Conservation (phyloP, 2,329 filamentous ascomycete genomes). For the Aspergillus caelatus region DNA sequence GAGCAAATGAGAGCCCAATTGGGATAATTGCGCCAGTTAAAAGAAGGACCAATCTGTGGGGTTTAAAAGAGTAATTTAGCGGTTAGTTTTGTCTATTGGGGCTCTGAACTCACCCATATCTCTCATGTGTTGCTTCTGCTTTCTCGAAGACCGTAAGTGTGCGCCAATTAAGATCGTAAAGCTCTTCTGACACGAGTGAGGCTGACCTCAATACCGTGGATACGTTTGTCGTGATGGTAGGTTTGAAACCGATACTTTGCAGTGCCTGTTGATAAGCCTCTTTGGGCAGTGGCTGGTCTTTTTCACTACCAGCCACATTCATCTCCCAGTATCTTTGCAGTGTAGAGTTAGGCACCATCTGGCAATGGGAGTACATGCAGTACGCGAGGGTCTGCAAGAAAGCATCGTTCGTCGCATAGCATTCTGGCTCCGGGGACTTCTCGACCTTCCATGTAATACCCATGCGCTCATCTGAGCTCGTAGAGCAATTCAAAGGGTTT, state of each 20-base stretch:
- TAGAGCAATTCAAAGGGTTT: constrained; percentile 4
- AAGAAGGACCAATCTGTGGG: neutral
- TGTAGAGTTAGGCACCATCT: neutral
- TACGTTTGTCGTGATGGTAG: neutral
- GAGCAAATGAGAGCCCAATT: neutral
- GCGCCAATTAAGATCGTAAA: neutral
- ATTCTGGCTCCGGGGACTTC: neutral
- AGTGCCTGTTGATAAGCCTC: constrained; percentile 1
- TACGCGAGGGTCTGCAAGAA: constrained; percentile 10
- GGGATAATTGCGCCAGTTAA: neutral
- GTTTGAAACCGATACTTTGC: neutral
- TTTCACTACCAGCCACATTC: neutral
- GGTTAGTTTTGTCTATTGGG: neutral
- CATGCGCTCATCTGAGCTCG: neutral
- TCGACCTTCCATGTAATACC: neutral
- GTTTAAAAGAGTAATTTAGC: neutral
- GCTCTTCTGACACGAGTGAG: neutral
- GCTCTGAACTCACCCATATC: neutral
- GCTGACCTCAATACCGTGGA: neutral
- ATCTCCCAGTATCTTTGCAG: constrained; percentile 8
- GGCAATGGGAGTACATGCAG: constrained; percentile 3
- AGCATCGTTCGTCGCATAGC: constrained; percentile 6
- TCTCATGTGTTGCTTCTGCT: neutral
- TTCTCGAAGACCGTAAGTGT: neutral
- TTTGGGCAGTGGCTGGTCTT: constrained; percentile 3